Conservation (phyloP, 495 filamentous ascomycete genomes). For the Evernia prunastri region DNA sequence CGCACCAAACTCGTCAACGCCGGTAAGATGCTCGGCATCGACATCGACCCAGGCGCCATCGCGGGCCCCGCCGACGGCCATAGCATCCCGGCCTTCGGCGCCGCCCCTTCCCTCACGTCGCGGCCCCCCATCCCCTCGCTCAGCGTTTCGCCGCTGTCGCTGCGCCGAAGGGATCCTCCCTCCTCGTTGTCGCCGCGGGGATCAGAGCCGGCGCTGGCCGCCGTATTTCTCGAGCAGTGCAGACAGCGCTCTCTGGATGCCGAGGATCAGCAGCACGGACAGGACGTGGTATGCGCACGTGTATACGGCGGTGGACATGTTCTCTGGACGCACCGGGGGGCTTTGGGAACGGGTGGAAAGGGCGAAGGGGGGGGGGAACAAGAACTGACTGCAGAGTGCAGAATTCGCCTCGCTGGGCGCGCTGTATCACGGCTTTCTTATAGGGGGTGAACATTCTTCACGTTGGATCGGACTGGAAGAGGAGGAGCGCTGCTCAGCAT, state of each 20-base stretch:
- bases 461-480: background rate
- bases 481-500: background rate
- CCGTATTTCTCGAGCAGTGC: slow-evolving; percentile 7
- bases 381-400: background rate
- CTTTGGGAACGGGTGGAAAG: background rate
- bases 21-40: background rate
- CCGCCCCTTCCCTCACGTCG: background rate
- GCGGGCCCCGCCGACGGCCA: background rate
- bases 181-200: background rate
- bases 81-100: background rate
- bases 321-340: background rate
- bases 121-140: background rate
- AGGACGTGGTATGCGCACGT: background rate
- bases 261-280: slow-evolving; percentile 1
- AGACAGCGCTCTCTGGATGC: slow-evolving; percentile 3
- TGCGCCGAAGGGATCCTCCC: background rate
- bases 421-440: background rate
- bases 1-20: background rate
- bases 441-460: background rate
- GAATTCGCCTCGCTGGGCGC: background rate
- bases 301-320: background rate
- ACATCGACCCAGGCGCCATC: background rate
- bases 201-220: slow-evolving; percentile 6
- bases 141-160: background rate
- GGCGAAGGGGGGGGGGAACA: background rate